A percentile compares a stretch with the other conserved stretches of the same genome.
Evolutionary conservation across 1,284 basidiomycete genomes (phyloP).

Genomic region (Thecaphora frezii): DNA sequence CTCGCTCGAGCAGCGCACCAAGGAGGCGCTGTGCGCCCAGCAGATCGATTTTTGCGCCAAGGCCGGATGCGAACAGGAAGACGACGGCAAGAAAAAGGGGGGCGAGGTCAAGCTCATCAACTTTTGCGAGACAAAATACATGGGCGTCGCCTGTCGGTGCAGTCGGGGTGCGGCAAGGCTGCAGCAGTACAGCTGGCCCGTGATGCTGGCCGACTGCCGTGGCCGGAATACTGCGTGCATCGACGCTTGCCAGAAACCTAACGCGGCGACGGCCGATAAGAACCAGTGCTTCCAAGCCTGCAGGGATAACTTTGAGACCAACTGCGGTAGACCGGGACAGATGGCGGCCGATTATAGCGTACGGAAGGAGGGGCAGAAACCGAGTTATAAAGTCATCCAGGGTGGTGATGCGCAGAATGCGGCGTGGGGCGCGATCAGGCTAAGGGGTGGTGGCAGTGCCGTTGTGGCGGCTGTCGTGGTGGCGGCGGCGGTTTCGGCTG

Average conservation of each 20-base stretch:
- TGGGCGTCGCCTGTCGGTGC: conserved; percentile 48
- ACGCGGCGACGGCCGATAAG: conserved; percentile 30
- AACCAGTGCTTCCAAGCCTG: conserved; percentile 39
- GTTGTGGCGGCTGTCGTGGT: too few species aligned
- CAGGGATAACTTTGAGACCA: conserved; percentile 35
- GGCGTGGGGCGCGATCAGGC: conserved; percentile 2
- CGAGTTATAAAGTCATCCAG: conserved; percentile 40
- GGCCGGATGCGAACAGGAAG: conserved; percentile 38
- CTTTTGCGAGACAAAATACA: conserved; percentile 51
- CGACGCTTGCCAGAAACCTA: conserved; percentile 40
- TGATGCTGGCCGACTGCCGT: conserved; percentile 51
- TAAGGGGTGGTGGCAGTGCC: too few species aligned
- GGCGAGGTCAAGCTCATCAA: conserved; percentile 36
- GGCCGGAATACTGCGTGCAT: conserved; percentile 41
- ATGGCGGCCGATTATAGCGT: conserved; percentile 52
- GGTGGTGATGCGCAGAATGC: conserved; percentile 35
- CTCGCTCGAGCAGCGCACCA: conserved; percentile 13
- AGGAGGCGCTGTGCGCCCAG: conserved; percentile 35
- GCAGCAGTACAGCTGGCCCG: conserved; percentile 55
- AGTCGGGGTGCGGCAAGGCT: conserved; percentile 38
- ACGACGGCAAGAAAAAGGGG: conserved; percentile 4
- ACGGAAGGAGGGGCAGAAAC: conserved; percentile 34
- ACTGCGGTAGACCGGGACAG: conserved; percentile 48
- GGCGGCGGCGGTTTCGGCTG: too few species aligned
- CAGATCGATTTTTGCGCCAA: conserved; percentile 50